Evolutionary conservation across 352 stramenopile species (phyloP).

Genomic region (Pseudoperonospora humuli): DNA sequence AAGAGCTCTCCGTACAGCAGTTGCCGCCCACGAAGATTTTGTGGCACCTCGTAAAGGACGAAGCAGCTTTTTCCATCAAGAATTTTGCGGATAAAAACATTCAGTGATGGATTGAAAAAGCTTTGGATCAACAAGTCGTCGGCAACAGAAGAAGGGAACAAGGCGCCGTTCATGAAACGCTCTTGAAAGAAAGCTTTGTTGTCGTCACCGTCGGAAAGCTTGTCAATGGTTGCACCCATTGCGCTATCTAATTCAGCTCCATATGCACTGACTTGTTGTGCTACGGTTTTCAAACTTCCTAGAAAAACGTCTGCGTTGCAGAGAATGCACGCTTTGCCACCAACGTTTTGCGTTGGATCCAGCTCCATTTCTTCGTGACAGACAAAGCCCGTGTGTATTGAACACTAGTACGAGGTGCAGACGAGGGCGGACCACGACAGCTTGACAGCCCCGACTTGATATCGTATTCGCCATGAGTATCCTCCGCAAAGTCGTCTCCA

Average conservation of each 20-base stretch:
- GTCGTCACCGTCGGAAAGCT: slow-evolving; percentile 36
- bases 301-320: slow-evolving; percentile 49
- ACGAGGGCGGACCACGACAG: slow-evolving; percentile 11
- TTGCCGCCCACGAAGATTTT: slow-evolving; percentile 31
- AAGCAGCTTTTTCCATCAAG: slow-evolving; percentile 82
- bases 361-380: slow-evolving; percentile 32
- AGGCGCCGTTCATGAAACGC: slow-evolving; percentile 71
- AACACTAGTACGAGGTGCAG: slow-evolving; percentile 12
- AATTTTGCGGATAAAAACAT: slow-evolving; percentile 76
- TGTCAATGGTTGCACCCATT: slow-evolving; percentile 16
- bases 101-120: slow-evolving; percentile 84
- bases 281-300: slow-evolving; percentile 50
- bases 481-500: slow-evolving; percentile 11
- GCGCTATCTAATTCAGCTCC: slow-evolving; percentile 12
- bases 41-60: slow-evolving; percentile 70
- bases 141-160: slow-evolving; percentile 74
- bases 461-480: slow-evolving; percentile 18
- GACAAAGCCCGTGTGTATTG: slow-evolving; percentile 23
- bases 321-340: slow-evolving; percentile 26
- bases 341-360: slow-evolving; percentile 33
- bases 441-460: slow-evolving; percentile 19
- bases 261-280: slow-evolving; percentile 37
- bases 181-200: slow-evolving; percentile 81
- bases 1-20: slow-evolving; percentile 71
- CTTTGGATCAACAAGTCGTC: slow-evolving; percentile 82